Percentiles rank a stretch among this genome's conserved stretches.
phyloP scores from a whole-genome alignment of 257 asterid species.

The Ajuga chamaepitys region DNA sequence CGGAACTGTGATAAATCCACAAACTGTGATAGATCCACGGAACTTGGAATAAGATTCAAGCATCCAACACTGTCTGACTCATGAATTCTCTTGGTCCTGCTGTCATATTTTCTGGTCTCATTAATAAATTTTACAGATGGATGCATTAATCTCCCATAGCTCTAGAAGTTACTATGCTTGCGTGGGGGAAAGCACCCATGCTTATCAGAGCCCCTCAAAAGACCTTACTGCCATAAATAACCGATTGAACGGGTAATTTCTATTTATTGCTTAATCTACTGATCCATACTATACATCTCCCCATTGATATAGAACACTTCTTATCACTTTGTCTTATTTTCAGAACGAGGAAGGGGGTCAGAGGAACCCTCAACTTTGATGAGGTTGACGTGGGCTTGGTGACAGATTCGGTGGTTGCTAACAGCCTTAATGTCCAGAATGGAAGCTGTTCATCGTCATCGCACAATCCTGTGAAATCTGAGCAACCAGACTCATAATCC shows the following conservation, averaged over 20 bases:
- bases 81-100: neutral
- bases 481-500: constrained; percentile 51
- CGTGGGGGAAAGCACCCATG: constrained; percentile 97
- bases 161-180: constrained; percentile 94
- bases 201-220: constrained; percentile 98
- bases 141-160: constrained; percentile 77
- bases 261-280: neutral
- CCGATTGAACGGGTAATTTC: constrained; percentile 70
- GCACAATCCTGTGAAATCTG: constrained; percentile 47
- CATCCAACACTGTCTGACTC: neutral
- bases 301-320: neutral
- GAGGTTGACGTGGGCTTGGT: constrained; percentile 83
- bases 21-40: neutral
- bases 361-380: constrained; percentile 73
- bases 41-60: neutral
- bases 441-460: constrained; percentile 41
- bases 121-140: constrained; percentile 55
- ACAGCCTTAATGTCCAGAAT: constrained; percentile 56
- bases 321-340: neutral
- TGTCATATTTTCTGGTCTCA: neutral
- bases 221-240: constrained; percentile 82
- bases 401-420: constrained; percentile 78
- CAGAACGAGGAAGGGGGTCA: constrained; percentile 68
- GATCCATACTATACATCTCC: neutral
- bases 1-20: neutral